Evolutionary conservation across 768 basidiomycete species (phyloP), one percentile per base, ranked within the genome.

Genomic region (Tephrocybe sp.): DNA sequence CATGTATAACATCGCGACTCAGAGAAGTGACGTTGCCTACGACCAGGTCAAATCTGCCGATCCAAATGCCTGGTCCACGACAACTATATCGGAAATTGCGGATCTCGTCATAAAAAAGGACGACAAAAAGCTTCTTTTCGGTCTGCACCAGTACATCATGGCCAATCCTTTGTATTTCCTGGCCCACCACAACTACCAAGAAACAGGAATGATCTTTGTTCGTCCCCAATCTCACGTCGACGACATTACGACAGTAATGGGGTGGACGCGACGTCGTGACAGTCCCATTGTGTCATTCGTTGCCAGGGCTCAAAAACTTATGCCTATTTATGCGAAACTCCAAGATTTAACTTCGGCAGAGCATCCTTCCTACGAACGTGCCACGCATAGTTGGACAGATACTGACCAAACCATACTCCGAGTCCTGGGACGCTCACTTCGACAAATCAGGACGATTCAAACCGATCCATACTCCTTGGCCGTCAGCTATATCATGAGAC

Each of bases 61-160:
- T 54, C 70, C 78, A 1, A 63, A 75, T 0, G 70, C 74, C 38
- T 91, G 88, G 85, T 63, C 69, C 0, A 66, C 68, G 6, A 71
- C 86, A 26, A 84, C 85, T 0, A 66, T 86, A 20, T 51, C 68
- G 2, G 72, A 86, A 47, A 83, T 81, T 11, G 79, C 81, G 5
- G 52, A 69, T 23, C 62, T 79, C 30, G 55, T 86, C 20, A 63
- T 69, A 20, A 57, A 59, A 11, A 62, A 67, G 4, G 68, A 73
- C n/a, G 62, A 62, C 1, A 60, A 67, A 25, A 62, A 68, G 48
- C 57, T 65, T 32, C 65, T 72, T 10, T 73, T 81, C 46, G 76
- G 74, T n/a, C 65, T 83, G 0, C 90, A 94, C 67, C 81, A 80
- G 53, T 77, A 78, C 56, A 70, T 94, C 56, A 82, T 91, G 77